These are phyloP conservation scores for Haplosporangium sp. DNA, from an alignment of 371 early-diverging fungal genomes.

Conservation along the genomic window DNA sequence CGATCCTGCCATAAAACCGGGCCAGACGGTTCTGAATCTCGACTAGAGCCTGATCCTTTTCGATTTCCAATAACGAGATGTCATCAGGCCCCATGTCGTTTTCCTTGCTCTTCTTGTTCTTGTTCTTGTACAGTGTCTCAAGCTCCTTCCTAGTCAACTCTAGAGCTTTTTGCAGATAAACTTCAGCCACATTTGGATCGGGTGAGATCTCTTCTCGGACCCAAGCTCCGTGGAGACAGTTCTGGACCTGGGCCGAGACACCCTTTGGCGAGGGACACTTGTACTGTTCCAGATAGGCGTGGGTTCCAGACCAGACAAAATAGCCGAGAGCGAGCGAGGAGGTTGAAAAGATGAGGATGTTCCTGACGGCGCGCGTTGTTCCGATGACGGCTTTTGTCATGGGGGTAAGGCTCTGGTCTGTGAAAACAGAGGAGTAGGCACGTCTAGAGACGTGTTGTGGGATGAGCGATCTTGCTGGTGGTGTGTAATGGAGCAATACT, in stretches of 20 bases:
- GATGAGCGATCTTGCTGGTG: not conserved
- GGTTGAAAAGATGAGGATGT: constrained; percentile 29
- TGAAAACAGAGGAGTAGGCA: not conserved
- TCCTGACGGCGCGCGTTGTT: constrained; percentile 23
- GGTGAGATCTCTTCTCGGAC: constrained; percentile 44
- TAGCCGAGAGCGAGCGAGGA: constrained; percentile 26
- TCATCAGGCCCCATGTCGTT: not conserved
- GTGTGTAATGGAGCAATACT: not conserved
- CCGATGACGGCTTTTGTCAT: constrained; percentile 16
- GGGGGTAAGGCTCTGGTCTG: constrained; percentile 10
- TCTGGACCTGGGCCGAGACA: constrained; percentile 16
- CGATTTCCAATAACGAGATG: constrained; percentile 17
- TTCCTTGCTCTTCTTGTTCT: not conserved
- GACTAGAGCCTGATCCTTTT: constrained; percentile 31
- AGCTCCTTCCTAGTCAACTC: constrained; percentile 32
- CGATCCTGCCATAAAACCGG: constrained; percentile 34
- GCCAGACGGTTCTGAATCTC: constrained; percentile 43
- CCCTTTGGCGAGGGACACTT: constrained; percentile 45
- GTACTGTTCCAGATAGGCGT: constrained; percentile 49
- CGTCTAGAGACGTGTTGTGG: not conserved
- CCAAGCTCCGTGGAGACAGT: constrained; percentile 52
- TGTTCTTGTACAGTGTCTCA: constrained; percentile 9
- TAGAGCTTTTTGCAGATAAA: constrained; percentile 32
- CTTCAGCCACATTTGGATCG: constrained; percentile 34
- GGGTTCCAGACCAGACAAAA: constrained; percentile 37